Evolutionary conservation across 83 land plant genomes (phyloP), one percentile per base, ranked within the genome.

Genomic region (Thuja plicata): DNA sequence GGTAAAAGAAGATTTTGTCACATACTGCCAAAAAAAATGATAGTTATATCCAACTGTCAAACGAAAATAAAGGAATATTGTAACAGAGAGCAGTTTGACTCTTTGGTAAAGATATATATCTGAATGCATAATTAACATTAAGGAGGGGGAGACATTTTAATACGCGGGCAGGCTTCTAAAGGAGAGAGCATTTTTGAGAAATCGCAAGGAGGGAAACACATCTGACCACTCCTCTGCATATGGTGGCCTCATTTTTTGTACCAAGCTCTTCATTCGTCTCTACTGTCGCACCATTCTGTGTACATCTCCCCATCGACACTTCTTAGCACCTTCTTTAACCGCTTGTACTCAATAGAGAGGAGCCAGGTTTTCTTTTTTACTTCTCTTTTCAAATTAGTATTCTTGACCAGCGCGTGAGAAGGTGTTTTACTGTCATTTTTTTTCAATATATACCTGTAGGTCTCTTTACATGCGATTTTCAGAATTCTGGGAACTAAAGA

Each of bases 331-430:
- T 94, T 94, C 92, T 94, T 94, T 8, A 94, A 89, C 77, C 93
- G 84, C 89, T 94, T 92, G 88, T 94, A 94, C 82, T 94, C 95
- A n/a, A n/a, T n/a, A n/a, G n/a, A n/a, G n/a, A n/a, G n/a, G n/a
- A n/a, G n/a, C n/a, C n/a, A n/a, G n/a, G n/a, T n/a, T n/a, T n/a
- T n/a, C n/a, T n/a, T n/a, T n/a, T n/a, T n/a, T n/a, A n/a, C n/a
- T n/a, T n/a, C n/a, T n/a, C n/a, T n/a, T n/a, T n/a, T n/a, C n/a
- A n/a, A n/a, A n/a, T n/a, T n/a, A n/a, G n/a, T n/a, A n/a, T n/a
- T n/a, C n/a, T n/a, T n/a, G n/a, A n/a, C n/a, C n/a, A n/a, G n/a
- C n/a, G n/a, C n/a, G n/a, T n/a, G n/a, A n/a, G n/a, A n/a, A n/a
- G n/a, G n/a, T n/a, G n/a, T n/a, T n/a, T n/a, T n/a, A n/a, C n/a